Evolutionary conservation across 2,329 filamentous ascomycete species (phyloP).

Genomic region (Pseudogymnoascus sp.): DNA sequence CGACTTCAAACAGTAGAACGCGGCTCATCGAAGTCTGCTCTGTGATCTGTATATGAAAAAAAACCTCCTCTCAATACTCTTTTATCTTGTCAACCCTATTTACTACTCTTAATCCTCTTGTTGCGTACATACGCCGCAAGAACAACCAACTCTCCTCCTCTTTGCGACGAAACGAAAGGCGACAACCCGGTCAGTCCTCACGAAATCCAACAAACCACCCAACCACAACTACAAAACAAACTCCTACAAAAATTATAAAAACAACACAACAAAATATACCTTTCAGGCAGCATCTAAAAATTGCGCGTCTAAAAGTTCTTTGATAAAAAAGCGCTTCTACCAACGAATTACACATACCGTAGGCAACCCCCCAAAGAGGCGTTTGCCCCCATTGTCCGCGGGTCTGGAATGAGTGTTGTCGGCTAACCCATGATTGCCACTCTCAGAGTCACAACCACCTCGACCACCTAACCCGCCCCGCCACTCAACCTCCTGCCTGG

Average conservation of each 20-base stretch:
- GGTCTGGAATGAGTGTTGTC: background rate
- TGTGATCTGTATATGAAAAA: background rate
- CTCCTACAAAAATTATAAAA: background rate
- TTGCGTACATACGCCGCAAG: background rate
- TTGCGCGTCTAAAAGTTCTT: background rate
- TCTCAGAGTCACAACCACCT: background rate
- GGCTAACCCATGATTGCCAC: background rate
- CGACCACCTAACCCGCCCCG: background rate
- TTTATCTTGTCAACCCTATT: background rate
- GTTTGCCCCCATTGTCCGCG: background rate
- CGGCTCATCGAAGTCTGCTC: conserved; percentile 2
- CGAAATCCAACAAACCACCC: background rate
- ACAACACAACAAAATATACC: background rate
- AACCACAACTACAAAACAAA: background rate
- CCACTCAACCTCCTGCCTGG: conserved; percentile 1
- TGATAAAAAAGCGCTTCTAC: background rate
- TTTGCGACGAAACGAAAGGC: background rate
- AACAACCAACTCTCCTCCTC: background rate
- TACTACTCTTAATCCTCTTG: background rate
- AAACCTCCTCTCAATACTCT: background rate
- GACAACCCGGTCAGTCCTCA: background rate
- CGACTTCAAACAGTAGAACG: background rate
- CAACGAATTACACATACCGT: background rate
- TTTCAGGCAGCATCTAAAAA: background rate
- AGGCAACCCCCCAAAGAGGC: background rate